Evolutionary conservation across 73 alveolate genomes (phyloP).

Genomic region (Tetrahymena malaccensis): DNA sequence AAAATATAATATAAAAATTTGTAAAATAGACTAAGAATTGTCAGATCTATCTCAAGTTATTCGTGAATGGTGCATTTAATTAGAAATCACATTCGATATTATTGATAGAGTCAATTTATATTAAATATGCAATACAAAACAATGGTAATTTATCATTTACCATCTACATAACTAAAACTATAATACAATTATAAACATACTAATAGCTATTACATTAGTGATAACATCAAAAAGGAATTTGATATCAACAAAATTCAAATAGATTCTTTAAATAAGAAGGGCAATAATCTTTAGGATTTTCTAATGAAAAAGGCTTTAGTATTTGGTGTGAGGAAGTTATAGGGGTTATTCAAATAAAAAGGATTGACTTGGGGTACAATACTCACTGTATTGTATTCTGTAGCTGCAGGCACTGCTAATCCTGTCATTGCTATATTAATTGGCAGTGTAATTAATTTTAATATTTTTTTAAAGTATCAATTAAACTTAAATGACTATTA

Average conservation of each 20-base stretch:
- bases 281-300: background rate
- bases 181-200: background rate
- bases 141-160: background rate
- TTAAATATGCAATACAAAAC: background rate
- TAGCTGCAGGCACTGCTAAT: background rate
- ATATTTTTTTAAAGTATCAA: background rate
- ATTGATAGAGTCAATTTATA: background rate
- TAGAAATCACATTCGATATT: background rate
- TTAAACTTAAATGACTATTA: background rate
- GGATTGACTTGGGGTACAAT: background rate
- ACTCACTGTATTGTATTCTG: background rate
- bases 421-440: background rate
- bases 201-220: background rate
- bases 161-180: background rate
- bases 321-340: background rate
- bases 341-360: background rate
- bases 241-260: background rate
- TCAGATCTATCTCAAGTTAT: background rate
- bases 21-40: background rate
- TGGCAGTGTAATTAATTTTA: background rate
- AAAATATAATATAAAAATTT: background rate
- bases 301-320: background rate
- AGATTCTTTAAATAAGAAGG: background rate
- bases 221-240: background rate
- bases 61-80: background rate